Percentiles rank a stretch among this genome's conserved stretches.
These are phyloP conservation scores for Zasmidium angulare DNA, from an alignment of 2,329 filamentous ascomycete species.

Conservation along the genomic window DNA sequence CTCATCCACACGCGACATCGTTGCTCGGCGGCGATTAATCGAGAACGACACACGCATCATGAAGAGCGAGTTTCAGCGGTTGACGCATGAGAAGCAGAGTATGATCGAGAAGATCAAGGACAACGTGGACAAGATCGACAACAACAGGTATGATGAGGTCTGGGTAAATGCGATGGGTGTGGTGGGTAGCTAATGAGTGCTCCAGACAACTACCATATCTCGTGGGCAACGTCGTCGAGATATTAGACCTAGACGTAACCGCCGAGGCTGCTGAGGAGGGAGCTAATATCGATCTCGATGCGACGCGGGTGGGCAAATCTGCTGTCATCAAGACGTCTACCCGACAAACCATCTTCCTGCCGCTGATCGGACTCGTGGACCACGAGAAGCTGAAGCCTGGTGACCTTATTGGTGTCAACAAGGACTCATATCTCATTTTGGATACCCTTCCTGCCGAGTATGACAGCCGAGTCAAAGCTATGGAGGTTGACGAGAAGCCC, in stretches of 20 bases:
- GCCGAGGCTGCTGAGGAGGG: constrained; percentile 96
- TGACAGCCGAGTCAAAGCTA: constrained; percentile 97
- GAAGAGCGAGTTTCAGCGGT: constrained; percentile 92
- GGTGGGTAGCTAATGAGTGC: constrained; percentile 7
- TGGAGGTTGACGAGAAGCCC: constrained; percentile 99
- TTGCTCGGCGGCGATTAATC: constrained; percentile 83
- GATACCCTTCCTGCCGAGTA: constrained; percentile 97
- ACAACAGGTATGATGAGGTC: constrained; percentile 72
- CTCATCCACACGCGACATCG: constrained; percentile 91
- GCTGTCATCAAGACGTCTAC: constrained; percentile 99
- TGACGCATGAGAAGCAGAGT: constrained; percentile 90
- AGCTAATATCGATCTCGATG: constrained; percentile 97
- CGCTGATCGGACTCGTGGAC: constrained; percentile 94
- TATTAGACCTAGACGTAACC: constrained; percentile 92
- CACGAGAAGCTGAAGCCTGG: constrained; percentile 92
- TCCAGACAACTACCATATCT: constrained; percentile 92
- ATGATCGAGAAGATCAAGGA: constrained; percentile 99
- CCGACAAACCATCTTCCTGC: constrained; percentile 96
- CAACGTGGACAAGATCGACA: constrained; percentile 97
- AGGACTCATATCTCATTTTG: constrained; percentile 95
- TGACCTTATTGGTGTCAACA: constrained; percentile 97
- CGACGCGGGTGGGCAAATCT: constrained; percentile 93
- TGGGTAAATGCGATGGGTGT: neutral
- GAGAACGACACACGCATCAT: constrained; percentile 99
- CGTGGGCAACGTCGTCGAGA: constrained; percentile 96